Evolutionary conservation across 2,329 filamentous ascomycete genomes (phyloP).

Genomic region (Cyphellophora attinorum): DNA sequence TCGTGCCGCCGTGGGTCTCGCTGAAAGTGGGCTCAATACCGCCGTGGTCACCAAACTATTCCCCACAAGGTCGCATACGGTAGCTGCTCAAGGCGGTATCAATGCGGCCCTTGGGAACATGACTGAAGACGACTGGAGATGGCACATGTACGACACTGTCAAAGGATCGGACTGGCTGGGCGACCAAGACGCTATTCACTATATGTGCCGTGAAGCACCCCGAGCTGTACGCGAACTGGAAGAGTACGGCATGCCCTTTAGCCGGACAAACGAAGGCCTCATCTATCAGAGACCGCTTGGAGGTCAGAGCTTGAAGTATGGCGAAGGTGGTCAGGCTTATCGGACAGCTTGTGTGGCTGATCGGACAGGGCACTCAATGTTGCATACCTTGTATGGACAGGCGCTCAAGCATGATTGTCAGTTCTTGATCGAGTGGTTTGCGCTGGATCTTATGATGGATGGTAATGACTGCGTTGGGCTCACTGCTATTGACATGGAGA

Average conservation of each 20-base stretch:
- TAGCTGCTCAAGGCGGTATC: conserved; percentile 57
- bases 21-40: conserved; percentile 53
- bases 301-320: conserved; percentile 78
- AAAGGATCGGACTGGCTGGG: conserved; percentile 97
- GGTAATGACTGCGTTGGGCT: conserved; percentile 84
- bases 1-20: conserved; percentile 52
- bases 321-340: conserved; percentile 87
- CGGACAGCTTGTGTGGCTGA: conserved; percentile 74
- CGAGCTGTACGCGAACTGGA: conserved; percentile 74
- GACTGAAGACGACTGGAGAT: conserved; percentile 97
- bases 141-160: conserved; percentile 99
- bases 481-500: conserved; percentile 85
- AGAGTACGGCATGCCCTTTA: conserved; percentile 47
- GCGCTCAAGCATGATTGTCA: conserved; percentile 85
- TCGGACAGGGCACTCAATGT: conserved; percentile 78
- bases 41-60: conserved; percentile 56
- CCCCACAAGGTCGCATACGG: conserved; percentile 53
- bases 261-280: conserved; percentile 23
- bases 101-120: conserved; percentile 57
- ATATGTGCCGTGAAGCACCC: conserved; percentile 94
- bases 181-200: conserved; percentile 95
- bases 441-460: conserved; percentile 83
- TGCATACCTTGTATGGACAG: conserved; percentile 87
- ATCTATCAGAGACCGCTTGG: conserved; percentile 56
- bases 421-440: conserved; percentile 94